These are phyloP conservation scores for Physcomitrium patens DNA, from an alignment of 225 moss, liverwort and hornwort species.

Conservation along the genomic window DNA sequence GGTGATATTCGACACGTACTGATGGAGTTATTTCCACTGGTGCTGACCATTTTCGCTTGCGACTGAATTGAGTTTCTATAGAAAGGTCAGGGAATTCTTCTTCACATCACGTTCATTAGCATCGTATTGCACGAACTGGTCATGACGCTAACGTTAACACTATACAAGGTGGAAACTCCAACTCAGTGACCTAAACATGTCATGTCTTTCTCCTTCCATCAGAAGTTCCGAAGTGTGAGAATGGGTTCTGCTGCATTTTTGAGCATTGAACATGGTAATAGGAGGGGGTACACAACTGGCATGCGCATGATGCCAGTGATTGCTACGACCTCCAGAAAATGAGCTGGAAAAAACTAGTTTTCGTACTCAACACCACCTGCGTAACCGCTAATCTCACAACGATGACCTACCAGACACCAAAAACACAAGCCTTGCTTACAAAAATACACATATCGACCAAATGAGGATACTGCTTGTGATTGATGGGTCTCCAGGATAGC, in stretches of 20 bases:
- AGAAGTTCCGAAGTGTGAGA: neutral
- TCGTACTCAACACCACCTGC: constrained; percentile 7
- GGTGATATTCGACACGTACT: constrained; percentile 51
- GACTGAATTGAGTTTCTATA: constrained; percentile 47
- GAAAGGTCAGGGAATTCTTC: constrained; percentile 39
- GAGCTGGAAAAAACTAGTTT: constrained; percentile 8
- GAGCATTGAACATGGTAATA: neutral
- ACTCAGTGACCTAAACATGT: constrained; percentile 13
- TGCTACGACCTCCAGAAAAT: neutral
- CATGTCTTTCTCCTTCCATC: neutral
- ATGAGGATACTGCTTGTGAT: constrained; percentile 54
- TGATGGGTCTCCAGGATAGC: constrained; percentile 27
- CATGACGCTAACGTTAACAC: neutral
- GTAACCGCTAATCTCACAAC: neutral
- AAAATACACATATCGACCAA: constrained; percentile 3
- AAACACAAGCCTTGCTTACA: constrained; percentile 11
- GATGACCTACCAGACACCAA: neutral
- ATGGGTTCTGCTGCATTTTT: neutral
- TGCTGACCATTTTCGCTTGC: constrained; percentile 53
- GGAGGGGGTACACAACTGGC: neutral
- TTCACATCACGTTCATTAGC: constrained; percentile 10
- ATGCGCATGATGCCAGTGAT: neutral
- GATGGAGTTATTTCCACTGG: constrained; percentile 47
- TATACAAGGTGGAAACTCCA: constrained; percentile 13
- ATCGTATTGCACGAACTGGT: constrained; percentile 18